Evolutionary conservation across 2,329 filamentous ascomycete species (phyloP).

Genomic region (Colletotrichum sp.): DNA sequence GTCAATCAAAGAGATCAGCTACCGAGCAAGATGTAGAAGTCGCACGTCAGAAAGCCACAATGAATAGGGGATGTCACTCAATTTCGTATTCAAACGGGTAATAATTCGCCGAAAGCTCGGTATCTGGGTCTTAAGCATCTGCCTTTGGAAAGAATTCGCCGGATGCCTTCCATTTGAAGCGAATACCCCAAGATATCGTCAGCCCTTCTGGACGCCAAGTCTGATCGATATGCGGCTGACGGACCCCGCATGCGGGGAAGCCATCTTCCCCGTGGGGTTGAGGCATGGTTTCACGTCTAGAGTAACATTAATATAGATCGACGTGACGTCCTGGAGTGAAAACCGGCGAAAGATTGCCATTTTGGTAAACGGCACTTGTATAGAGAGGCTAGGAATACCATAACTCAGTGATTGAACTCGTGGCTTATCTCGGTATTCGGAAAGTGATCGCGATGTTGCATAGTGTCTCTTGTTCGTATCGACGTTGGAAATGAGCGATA

Average conservation of each 20-base stretch:
- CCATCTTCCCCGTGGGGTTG: background rate
- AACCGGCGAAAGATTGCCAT: background rate
- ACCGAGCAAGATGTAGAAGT: background rate
- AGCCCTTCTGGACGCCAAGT: background rate
- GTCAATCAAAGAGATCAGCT: background rate
- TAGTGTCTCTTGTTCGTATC: background rate
- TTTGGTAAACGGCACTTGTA: background rate
- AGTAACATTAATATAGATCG: background rate
- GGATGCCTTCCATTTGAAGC: background rate
- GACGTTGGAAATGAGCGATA: fast-evolving
- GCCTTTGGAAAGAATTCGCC: background rate
- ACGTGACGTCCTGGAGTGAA: background rate
- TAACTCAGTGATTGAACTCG: background rate
- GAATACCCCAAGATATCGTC: background rate
- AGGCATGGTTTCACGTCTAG: background rate
- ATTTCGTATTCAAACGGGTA: background rate
- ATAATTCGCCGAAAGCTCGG: background rate
- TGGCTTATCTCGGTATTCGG: background rate
- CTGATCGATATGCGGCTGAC: background rate
- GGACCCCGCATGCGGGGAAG: background rate
- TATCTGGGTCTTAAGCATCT: background rate
- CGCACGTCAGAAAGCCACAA: background rate
- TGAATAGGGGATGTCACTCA: background rate
- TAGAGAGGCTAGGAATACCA: background rate
- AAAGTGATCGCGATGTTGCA: background rate